Conservation (phyloP, 2,329 filamentous ascomycete genomes). For the Aspergillus sp. region DNA sequence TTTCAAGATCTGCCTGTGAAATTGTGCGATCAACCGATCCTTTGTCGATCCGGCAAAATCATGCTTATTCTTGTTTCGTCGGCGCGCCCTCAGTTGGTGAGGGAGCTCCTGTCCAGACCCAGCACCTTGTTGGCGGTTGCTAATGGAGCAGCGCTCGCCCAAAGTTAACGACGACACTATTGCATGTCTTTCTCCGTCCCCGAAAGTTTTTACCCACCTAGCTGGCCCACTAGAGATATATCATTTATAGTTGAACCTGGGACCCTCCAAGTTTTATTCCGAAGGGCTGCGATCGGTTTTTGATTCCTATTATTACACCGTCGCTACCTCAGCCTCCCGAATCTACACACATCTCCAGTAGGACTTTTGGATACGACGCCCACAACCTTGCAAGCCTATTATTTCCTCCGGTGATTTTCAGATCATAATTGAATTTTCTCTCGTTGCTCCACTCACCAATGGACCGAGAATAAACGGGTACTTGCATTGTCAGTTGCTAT, state of each 20-base stretch:
- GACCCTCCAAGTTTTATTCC: not conserved
- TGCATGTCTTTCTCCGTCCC: slow-evolving; percentile 9
- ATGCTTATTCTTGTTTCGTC: slow-evolving; percentile 5
- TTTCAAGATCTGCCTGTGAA: slow-evolving; percentile 9
- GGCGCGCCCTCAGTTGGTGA: not conserved
- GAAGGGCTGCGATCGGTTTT: not conserved
- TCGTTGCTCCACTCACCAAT: slow-evolving; percentile 19
- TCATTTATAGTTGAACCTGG: slow-evolving; percentile 10
- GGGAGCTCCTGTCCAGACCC: not conserved
- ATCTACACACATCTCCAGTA: not conserved
- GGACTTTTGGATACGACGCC: not conserved
- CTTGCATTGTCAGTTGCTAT: slow-evolving; percentile 16
- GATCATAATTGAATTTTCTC: slow-evolving; percentile 8
- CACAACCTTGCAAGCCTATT: slow-evolving; percentile 2
- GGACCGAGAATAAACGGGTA: slow-evolving; percentile 19
- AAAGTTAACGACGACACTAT: slow-evolving; percentile 8
- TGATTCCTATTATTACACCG: not conserved
- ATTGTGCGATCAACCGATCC: slow-evolving; percentile 6
- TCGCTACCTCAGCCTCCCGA: not conserved
- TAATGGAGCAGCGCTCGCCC: not conserved
- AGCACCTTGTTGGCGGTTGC: not conserved
- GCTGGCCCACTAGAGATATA: slow-evolving; percentile 16
- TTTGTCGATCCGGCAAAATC: slow-evolving; percentile 6
- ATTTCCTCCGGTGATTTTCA: slow-evolving; percentile 9
- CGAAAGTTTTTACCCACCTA: slow-evolving; percentile 14